Evolutionary conservation across 257 asterid species (phyloP).

Genomic region (Eustoma russellianum): DNA sequence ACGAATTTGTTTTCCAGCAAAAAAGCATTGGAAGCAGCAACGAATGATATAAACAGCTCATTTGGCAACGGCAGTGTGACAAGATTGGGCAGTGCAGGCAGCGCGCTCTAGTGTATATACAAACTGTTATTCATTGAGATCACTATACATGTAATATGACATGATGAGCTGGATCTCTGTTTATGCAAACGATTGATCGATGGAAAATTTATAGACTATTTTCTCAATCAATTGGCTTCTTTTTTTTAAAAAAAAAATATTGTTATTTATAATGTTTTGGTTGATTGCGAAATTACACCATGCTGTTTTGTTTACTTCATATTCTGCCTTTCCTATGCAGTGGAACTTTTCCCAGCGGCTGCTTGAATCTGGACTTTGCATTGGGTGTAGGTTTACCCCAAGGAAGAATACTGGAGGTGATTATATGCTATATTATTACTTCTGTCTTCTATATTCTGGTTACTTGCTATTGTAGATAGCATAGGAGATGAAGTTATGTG

Average conservation of each 20-base stretch:
- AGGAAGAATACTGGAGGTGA: conserved; percentile 97
- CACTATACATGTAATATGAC: too few relatives aligned
- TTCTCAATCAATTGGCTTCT: background rate
- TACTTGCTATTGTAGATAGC: too few relatives aligned
- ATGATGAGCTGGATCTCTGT: too few relatives aligned
- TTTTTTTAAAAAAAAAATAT: too few relatives aligned
- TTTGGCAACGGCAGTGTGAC: conserved; percentile 99
- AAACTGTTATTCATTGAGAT: too few relatives aligned
- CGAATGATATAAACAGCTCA: conserved; percentile 88
- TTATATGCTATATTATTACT: conserved; percentile 3
- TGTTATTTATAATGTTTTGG: background rate
- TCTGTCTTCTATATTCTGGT: conserved; percentile 2
- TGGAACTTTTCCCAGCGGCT: conserved; percentile 96
- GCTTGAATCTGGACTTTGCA: conserved; percentile 89
- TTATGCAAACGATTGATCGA: background rate
- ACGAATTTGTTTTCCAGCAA: conserved; percentile 38
- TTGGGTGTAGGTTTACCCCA: conserved; percentile 96
- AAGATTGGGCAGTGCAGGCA: conserved; percentile 93
- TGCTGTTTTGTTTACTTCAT: background rate
- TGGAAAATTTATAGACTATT: background rate
- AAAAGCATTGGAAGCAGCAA: conserved; percentile 93
- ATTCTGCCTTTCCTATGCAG: conserved; percentile 31
- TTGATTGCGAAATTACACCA: background rate
- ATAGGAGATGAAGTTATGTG: too few relatives aligned
- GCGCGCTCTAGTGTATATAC: conserved; percentile 92